Evolutionary conservation across 192 early-diverging fungal genomes (phyloP).

Genomic region (Coemansia sp.): DNA sequence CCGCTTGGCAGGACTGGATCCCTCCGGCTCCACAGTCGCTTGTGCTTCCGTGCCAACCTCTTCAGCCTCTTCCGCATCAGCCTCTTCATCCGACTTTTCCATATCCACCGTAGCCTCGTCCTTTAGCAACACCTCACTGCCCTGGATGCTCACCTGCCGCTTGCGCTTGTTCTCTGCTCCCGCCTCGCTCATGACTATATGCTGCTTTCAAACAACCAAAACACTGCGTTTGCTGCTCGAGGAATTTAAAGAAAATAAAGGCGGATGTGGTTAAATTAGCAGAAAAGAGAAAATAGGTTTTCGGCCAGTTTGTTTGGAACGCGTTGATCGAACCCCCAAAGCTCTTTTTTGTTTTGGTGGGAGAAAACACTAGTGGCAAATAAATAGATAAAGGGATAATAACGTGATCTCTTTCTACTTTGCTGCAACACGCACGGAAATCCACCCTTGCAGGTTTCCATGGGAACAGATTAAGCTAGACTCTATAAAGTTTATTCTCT

Average conservation of each 20-base stretch:
- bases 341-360: too few relatives aligned
- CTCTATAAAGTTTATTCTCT: background rate
- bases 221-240: background rate
- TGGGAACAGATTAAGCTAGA: background rate
- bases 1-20: constrained; percentile 45
- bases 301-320: background rate
- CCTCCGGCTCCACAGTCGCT: background rate
- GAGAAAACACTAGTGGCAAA: background rate
- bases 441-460: too few relatives aligned
- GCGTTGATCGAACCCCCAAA: constrained; percentile 1
- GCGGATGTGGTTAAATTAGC: constrained; percentile 2
- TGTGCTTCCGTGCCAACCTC: background rate
- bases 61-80: background rate
- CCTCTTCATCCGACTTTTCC: background rate
- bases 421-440: too few relatives aligned
- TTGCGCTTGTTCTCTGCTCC: constrained; percentile 46
- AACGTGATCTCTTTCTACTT: too few relatives aligned
- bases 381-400: background rate
- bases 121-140: constrained; percentile 1
- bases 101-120: background rate
- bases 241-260: constrained; percentile 7
- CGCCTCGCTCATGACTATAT: constrained; percentile 6
- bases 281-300: constrained; percentile 4
- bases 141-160: constrained; percentile 49
- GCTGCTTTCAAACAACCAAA: too few relatives aligned